Evolutionary conservation across 768 basidiomycete genomes (phyloP).

Genomic region (Cystofilobasidium bisporidii): DNA sequence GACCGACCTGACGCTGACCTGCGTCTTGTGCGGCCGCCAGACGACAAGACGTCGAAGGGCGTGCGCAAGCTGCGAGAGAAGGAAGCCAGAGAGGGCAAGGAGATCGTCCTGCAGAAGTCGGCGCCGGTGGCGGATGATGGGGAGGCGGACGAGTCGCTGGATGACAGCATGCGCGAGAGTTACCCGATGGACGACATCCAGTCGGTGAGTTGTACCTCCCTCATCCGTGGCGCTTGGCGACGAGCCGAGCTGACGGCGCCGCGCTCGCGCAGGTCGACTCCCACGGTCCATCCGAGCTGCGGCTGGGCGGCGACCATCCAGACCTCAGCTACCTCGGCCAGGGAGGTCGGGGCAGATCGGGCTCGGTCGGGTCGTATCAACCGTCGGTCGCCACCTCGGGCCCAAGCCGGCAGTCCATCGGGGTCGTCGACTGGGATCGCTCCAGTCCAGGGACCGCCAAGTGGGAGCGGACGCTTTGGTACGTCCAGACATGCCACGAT

Average conservation of each 20-base stretch:
- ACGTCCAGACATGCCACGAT: background rate
- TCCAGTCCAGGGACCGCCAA: conserved; percentile 59
- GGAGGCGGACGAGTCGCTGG: conserved; percentile 25
- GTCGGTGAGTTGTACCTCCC: conserved; percentile 54
- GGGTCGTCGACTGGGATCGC: conserved; percentile 73
- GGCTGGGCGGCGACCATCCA: conserved; percentile 14
- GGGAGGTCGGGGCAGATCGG: background rate
- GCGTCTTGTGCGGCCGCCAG: background rate
- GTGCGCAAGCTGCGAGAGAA: conserved; percentile 72
- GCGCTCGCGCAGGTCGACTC: conserved; percentile 2
- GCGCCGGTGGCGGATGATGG: conserved; percentile 31
- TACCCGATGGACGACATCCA: conserved; percentile 54
- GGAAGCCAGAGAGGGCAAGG: conserved; percentile 57
- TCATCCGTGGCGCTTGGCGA: background rate
- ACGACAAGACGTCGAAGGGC: conserved; percentile 60
- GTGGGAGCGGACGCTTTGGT: conserved; percentile 89
- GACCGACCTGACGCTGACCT: background rate
- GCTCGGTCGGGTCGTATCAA: conserved; percentile 27
- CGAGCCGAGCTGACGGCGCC: background rate
- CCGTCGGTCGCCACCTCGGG: conserved; percentile 41
- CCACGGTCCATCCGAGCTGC: conserved; percentile 3
- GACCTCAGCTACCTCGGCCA: conserved; percentile 15
- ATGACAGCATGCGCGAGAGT: conserved; percentile 26
- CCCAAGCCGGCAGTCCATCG: conserved; percentile 41
- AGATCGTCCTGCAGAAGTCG: conserved; percentile 53